Conservation (phyloP, 2,329 filamentous ascomycete species). For the Leptographium flavum region DNA sequence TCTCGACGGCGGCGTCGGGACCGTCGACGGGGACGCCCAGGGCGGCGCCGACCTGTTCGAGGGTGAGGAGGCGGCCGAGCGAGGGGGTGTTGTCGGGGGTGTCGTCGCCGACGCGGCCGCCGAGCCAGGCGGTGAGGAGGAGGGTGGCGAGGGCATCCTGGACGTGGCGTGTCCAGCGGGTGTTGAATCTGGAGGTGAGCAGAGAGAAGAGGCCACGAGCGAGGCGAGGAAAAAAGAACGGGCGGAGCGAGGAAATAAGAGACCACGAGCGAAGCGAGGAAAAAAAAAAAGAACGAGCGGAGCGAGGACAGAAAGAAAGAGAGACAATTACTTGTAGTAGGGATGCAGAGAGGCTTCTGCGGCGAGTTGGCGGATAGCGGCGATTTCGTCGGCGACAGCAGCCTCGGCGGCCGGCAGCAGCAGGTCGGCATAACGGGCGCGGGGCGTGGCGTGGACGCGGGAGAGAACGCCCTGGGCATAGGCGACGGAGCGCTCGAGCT, state of each 20-base stretch:
- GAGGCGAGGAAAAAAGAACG: neutral
- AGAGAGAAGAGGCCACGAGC: neutral
- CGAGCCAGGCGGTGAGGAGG: slow-evolving; percentile 58
- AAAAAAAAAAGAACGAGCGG: neutral
- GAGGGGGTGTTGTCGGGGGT: slow-evolving; percentile 25
- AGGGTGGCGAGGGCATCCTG: slow-evolving; percentile 58
- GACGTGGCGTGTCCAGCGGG: slow-evolving; percentile 68
- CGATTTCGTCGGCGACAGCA: slow-evolving; percentile 57
- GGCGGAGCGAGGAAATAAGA: neutral
- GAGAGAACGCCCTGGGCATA: slow-evolving; percentile 73
- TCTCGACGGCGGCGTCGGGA: slow-evolving; percentile 32
- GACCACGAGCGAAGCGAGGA: neutral
- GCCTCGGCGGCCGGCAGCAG: slow-evolving; percentile 58
- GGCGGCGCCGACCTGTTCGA: slow-evolving; percentile 72
- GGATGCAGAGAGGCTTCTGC: slow-evolving; percentile 69
- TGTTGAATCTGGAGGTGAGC: slow-evolving; percentile 48
- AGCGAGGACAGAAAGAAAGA: neutral
- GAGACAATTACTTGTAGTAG: slow-evolving; percentile 67
- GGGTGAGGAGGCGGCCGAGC: slow-evolving; percentile 59
- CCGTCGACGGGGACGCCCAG: slow-evolving; percentile 73
- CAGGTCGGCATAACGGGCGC: slow-evolving; percentile 24
- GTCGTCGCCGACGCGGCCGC: slow-evolving; percentile 37
- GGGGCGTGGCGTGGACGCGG: slow-evolving; percentile 75
- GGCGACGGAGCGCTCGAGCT: slow-evolving; percentile 70
- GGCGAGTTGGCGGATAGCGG: slow-evolving; percentile 56